Percentiles rank a stretch among this genome's conserved stretches.
phyloP scores from a whole-genome alignment of 352 stramenopile genomes.

The Phytopythium montanum region DNA sequence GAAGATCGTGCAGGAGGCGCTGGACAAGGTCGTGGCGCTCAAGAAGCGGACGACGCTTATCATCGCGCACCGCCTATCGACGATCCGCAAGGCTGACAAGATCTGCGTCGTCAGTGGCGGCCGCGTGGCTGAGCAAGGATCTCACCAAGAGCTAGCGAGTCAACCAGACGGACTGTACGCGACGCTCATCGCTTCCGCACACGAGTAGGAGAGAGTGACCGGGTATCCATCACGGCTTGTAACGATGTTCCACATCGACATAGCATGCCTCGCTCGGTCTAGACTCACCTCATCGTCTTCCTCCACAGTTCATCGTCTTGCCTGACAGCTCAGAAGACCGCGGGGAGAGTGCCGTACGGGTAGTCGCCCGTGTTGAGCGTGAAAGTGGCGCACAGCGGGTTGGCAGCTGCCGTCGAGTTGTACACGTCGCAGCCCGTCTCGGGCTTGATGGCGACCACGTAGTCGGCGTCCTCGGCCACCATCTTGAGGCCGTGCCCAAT shows the following conservation, averaged over 20 bases:
- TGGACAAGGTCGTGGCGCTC: conserved; percentile 46
- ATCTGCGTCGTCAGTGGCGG: conserved; percentile 95
- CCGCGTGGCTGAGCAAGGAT: conserved; percentile 90
- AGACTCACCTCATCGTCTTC: too few relatives aligned
- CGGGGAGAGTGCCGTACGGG: too few relatives aligned
- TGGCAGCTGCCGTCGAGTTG: conserved; percentile 22
- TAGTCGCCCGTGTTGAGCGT: conserved; percentile 24
- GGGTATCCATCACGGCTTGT: too few relatives aligned
- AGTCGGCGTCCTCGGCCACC: conserved; percentile 61
- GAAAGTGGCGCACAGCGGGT: conserved; percentile 43
- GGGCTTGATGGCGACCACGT: conserved; percentile 56
- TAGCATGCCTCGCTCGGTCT: too few relatives aligned
- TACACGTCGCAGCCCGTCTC: conserved; percentile 72
- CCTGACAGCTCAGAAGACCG: too few relatives aligned
- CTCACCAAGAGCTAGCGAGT: conserved; percentile 92
- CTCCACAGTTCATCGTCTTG: too few relatives aligned
- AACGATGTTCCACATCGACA: too few relatives aligned
- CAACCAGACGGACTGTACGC: too few relatives aligned
- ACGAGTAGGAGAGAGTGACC: too few relatives aligned
- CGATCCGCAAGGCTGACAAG: conserved; percentile 91
- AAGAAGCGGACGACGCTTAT: conserved; percentile 89
- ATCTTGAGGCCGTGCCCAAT: conserved; percentile 45
- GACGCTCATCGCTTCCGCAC: too few relatives aligned
- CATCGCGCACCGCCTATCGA: conserved; percentile 93
- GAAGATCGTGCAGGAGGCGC: conserved; percentile 72